These are phyloP conservation scores for Claviceps monticola DNA, from an alignment of 2,329 filamentous ascomycete species.

Conservation along the genomic window DNA sequence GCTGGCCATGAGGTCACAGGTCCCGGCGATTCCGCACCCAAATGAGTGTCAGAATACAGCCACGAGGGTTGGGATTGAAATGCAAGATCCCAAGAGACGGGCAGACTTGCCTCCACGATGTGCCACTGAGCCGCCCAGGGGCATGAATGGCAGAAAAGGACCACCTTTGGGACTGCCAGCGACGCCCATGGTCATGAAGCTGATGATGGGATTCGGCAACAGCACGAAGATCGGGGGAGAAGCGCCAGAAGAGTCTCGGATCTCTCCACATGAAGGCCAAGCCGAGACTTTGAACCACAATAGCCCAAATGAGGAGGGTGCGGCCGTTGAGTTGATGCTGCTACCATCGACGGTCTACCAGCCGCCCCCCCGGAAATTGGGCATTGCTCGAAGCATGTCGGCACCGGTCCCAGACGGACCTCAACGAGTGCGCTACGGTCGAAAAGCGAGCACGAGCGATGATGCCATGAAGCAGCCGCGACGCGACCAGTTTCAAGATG, in stretches of 20 bases:
- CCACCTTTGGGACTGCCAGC: slow-evolving; percentile 68
- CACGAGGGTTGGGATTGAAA: slow-evolving; percentile 24
- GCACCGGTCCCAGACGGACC: slow-evolving; percentile 34
- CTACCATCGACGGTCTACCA: slow-evolving; percentile 48
- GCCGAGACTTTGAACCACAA: slow-evolving; percentile 26
- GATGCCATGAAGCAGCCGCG: slow-evolving; percentile 28
- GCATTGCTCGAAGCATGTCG: slow-evolving; percentile 48
- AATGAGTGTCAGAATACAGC: slow-evolving; percentile 28
- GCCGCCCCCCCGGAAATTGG: slow-evolving; percentile 30
- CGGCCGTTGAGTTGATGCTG: slow-evolving; percentile 27
- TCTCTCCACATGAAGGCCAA: slow-evolving; percentile 29
- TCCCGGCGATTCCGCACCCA: slow-evolving; percentile 68
- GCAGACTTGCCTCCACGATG: slow-evolving; percentile 41
- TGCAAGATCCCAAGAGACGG: slow-evolving; percentile 26
- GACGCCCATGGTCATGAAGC: slow-evolving; percentile 80
- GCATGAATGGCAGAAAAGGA: slow-evolving; percentile 34
- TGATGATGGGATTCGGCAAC: slow-evolving; percentile 52
- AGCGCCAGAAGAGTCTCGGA: slow-evolving; percentile 42
- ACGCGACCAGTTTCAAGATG: slow-evolving; percentile 33
- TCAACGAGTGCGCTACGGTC: slow-evolving; percentile 13
- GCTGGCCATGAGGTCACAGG: slow-evolving; percentile 64
- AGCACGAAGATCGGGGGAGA: slow-evolving; percentile 21
- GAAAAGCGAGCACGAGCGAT: slow-evolving; percentile 25
- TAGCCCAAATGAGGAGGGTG: slow-evolving; percentile 18
- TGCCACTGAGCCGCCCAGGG: slow-evolving; percentile 47